Conservation (phyloP, 768 basidiomycete genomes). For the Cystofilobasidium bisporidii region DNA sequence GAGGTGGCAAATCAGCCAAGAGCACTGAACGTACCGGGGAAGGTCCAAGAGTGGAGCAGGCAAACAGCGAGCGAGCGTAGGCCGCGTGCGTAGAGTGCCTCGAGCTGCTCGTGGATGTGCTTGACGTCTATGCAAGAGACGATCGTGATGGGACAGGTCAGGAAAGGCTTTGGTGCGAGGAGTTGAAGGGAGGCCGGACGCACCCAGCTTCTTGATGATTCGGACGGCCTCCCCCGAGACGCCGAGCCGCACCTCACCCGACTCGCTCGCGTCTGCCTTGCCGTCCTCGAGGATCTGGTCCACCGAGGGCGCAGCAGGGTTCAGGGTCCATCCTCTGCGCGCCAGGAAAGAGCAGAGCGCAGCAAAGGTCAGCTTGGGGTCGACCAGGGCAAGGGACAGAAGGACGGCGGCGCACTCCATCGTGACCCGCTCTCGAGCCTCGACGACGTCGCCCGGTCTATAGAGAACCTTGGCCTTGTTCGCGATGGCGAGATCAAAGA, state of each 20-base stretch:
- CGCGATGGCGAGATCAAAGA: constrained; percentile 30
- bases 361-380: too few species aligned
- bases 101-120: neutral
- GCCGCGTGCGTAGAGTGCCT: neutral
- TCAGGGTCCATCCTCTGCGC: constrained; percentile 31
- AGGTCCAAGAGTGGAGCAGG: constrained; percentile 9
- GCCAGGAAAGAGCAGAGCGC: too few species aligned
- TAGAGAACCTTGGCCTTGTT: constrained; percentile 27
- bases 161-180: neutral
- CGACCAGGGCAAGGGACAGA: too few species aligned
- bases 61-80: constrained; percentile 4
- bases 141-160: neutral
- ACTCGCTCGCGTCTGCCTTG: neutral
- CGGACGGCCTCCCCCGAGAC: constrained; percentile 29
- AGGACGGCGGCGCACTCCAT: too few species aligned
- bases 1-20: too few species aligned
- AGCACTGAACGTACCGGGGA: neutral
- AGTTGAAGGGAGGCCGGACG: constrained; percentile 1
- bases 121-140: neutral
- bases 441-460: constrained; percentile 15
- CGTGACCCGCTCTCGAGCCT: constrained; percentile 31
- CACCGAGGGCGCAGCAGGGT: constrained; percentile 27
- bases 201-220: constrained; percentile 28
- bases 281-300: constrained; percentile 3
- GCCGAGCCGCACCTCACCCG: constrained; percentile 28